Evolutionary conservation across 257 asterid genomes (phyloP).

Genomic region (Ehretia macrophylla): DNA sequence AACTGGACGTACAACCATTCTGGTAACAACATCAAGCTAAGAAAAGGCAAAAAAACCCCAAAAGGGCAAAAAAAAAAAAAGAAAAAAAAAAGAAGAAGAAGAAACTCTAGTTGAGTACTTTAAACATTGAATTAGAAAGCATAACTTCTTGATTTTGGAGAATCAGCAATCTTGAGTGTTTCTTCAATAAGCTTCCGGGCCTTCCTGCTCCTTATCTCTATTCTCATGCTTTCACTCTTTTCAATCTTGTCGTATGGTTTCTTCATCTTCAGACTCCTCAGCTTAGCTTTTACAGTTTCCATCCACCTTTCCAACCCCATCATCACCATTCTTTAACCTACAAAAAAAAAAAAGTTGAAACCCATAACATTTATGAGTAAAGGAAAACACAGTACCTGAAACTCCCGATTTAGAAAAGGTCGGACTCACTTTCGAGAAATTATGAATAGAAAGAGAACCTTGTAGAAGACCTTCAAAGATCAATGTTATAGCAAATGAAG

Average conservation of each 20-base stretch:
- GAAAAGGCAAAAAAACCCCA: slow-evolving; percentile 3
- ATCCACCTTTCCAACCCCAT: slow-evolving; percentile 45
- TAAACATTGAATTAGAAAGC: slow-evolving; percentile 25
- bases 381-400: background rate
- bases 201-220: slow-evolving; percentile 69
- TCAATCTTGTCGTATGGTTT: slow-evolving; percentile 63
- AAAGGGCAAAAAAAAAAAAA: no score
- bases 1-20: background rate
- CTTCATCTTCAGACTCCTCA: slow-evolving; percentile 36
- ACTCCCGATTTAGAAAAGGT: no score
- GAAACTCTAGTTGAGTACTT: background rate
- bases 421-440: no score
- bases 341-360: background rate
- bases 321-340: slow-evolving; percentile 22
- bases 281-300: slow-evolving; percentile 46
- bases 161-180: slow-evolving; percentile 78
- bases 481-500: background rate
- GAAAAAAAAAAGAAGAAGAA: background rate
- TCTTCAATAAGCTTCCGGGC: slow-evolving; percentile 65
- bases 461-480: background rate
- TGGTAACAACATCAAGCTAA: background rate
- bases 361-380: background rate
- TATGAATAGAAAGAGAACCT: no score
- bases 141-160: slow-evolving; percentile 64
- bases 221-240: slow-evolving; percentile 84